Percentiles rank a stretch among this genome's conserved stretches.
These are phyloP conservation scores for Penicillium sp. DNA, from an alignment of 2,329 filamentous ascomycete genomes.

Conservation along the genomic window DNA sequence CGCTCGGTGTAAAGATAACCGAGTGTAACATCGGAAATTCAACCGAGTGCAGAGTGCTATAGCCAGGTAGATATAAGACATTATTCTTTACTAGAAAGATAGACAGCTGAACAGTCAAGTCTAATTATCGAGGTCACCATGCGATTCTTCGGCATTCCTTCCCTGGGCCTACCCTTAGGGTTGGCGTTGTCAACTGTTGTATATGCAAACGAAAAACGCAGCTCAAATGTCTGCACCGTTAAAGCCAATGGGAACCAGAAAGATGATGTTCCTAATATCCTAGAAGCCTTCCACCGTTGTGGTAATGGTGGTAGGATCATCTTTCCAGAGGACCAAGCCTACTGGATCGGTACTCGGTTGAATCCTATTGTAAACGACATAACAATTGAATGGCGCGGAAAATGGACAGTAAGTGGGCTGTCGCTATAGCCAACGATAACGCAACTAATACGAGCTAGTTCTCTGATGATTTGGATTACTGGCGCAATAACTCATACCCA, in stretches of 20 bases:
- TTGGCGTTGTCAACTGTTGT: slow-evolving; percentile 8
- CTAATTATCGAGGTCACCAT: not conserved
- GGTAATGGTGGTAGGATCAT: slow-evolving; percentile 47
- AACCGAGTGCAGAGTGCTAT: not conserved
- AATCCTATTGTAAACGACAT: slow-evolving; percentile 54
- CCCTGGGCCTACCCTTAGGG: not conserved
- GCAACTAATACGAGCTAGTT: slow-evolving; percentile 31
- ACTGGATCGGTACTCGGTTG: slow-evolving; percentile 53
- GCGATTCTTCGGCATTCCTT: not conserved
- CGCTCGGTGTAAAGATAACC: slow-evolving; percentile 12
- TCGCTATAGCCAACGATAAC: not conserved
- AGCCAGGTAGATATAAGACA: not conserved
- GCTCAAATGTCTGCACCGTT: slow-evolving; percentile 41
- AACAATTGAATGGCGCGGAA: slow-evolving; percentile 53
- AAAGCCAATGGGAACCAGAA: slow-evolving; percentile 38
- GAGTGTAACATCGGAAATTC: not conserved
- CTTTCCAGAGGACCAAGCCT: slow-evolving; percentile 53
- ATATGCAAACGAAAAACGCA: slow-evolving; percentile 8
- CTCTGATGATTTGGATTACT: slow-evolving; percentile 54
- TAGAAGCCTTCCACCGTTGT: slow-evolving; percentile 44
- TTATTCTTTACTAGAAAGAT: not conserved
- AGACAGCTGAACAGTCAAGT: too few relatives aligned
- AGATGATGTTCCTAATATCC: slow-evolving; percentile 45
- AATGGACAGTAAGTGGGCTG: slow-evolving; percentile 17
- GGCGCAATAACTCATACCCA: slow-evolving; percentile 55